Percentiles rank a stretch among this genome's conserved stretches.
phyloP scores from a whole-genome alignment of 352 stramenopile genomes.

The Globisporangium perplexum region DNA sequence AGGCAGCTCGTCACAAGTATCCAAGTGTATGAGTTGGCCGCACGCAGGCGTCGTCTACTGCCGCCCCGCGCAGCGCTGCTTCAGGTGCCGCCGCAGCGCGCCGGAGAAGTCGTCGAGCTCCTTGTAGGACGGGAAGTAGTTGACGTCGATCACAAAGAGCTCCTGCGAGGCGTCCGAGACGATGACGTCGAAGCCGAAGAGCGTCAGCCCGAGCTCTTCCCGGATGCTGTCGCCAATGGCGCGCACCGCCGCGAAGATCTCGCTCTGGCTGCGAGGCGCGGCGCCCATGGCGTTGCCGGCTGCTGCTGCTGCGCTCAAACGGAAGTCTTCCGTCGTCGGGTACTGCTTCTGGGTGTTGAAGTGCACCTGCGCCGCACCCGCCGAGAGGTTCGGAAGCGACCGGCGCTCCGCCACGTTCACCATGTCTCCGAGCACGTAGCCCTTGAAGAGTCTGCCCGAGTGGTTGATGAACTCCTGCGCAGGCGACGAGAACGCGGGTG shows the following conservation, averaged over 20 bases:
- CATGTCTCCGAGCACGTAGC: constrained; percentile 71
- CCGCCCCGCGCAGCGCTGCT: constrained; percentile 19
- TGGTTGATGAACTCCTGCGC: constrained; percentile 82
- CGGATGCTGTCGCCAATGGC: constrained; percentile 60
- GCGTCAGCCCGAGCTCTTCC: constrained; percentile 50
- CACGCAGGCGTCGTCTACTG: background rate
- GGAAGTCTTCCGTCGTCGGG: constrained; percentile 59
- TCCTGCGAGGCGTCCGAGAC: constrained; percentile 47
- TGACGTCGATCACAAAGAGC: constrained; percentile 80
- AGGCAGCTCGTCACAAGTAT: background rate
- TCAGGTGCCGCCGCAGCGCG: constrained; percentile 57
- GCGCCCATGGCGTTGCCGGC: background rate
- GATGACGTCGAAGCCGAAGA: constrained; percentile 87
- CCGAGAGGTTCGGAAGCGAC: constrained; percentile 67
- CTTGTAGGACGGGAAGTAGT: constrained; percentile 87
- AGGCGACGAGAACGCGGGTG: background rate
- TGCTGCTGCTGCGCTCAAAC: constrained; percentile 8
- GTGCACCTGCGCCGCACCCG: constrained; percentile 45
- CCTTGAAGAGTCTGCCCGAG: constrained; percentile 72
- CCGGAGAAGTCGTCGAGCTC: constrained; percentile 65
- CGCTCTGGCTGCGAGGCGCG: constrained; percentile 23
- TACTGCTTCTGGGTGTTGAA: constrained; percentile 84
- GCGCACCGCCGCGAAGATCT: constrained; percentile 51
- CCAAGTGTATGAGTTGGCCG: background rate
- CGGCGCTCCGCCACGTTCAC: constrained; percentile 73